Conservation (phyloP, 768 basidiomycete genomes). For the Auriscalpium microsporum region DNA sequence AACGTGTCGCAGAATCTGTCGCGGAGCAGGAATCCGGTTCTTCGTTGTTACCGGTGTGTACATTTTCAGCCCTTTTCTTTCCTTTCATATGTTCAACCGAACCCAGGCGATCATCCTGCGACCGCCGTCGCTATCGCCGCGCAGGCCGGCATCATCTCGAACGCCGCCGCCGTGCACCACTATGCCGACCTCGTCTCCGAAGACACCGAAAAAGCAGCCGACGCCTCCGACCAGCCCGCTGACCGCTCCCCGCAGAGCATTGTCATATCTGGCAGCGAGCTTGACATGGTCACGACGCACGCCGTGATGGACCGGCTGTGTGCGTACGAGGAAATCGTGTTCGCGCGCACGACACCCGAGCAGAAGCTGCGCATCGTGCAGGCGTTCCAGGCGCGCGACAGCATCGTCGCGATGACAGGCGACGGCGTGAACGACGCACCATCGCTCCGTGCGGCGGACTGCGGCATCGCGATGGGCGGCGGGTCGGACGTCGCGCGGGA, state of each 20-base stretch:
- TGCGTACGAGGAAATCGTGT: conserved; percentile 43
- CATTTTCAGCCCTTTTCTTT: not conserved
- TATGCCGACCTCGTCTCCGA: conserved; percentile 25
- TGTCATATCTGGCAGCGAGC: conserved; percentile 33
- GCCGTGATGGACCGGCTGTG: conserved; percentile 20
- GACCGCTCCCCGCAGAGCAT: conserved; percentile 24
- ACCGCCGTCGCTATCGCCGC: conserved; percentile 57
- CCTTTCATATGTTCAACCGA: not conserved
- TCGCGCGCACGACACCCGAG: conserved; percentile 55
- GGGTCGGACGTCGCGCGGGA: conserved; percentile 45
- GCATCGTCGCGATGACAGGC: conserved; percentile 33
- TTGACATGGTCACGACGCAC: conserved; percentile 8
- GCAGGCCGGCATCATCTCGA: conserved; percentile 48
- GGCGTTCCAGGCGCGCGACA: conserved; percentile 41
- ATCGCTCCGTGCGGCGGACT: conserved; percentile 50
- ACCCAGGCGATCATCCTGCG: conserved; percentile 43
- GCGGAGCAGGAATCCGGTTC: conserved; percentile 52
- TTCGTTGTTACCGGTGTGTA: conserved; percentile 47
- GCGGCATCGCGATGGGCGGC: conserved; percentile 52
- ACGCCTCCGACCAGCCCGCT: not conserved
- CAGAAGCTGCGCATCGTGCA: conserved; percentile 61
- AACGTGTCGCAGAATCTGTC: conserved; percentile 25
- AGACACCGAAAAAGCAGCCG: conserved; percentile 8
- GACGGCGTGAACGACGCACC: conserved; percentile 60
- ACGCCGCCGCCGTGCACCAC: conserved; percentile 27